Conservation (phyloP, 441 rosid species). For the Euphorbia celastroides region DNA sequence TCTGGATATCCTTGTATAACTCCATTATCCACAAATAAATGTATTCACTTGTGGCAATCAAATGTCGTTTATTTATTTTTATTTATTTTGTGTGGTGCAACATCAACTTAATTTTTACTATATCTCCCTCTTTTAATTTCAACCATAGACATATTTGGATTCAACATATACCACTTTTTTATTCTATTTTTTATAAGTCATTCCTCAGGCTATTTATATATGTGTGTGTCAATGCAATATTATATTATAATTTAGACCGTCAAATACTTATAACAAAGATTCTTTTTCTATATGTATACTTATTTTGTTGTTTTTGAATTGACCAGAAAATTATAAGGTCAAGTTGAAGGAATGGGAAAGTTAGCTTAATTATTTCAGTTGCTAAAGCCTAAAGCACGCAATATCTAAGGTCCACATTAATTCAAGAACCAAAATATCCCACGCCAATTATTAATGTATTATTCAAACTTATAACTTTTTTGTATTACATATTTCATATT, state of each 20-base stretch:
- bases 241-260: background rate
- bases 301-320: background rate
- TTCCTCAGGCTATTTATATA: background rate
- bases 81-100: too few species aligned
- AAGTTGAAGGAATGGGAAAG: background rate
- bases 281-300: background rate
- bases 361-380: background rate
- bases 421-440: background rate
- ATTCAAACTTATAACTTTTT: too few species aligned
- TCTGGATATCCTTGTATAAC: constrained; percentile 14
- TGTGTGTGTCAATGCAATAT: background rate
- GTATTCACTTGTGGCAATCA: constrained; percentile 23
- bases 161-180: background rate
- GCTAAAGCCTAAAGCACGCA: background rate
- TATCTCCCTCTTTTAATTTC: background rate
- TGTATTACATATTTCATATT: too few species aligned
- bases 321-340: background rate
- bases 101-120: background rate
- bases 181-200: background rate
- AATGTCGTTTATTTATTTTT: constrained; percentile 8
- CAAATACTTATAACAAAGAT: background rate
- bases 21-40: constrained; percentile 17
- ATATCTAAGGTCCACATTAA: background rate
- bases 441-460: background rate
- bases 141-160: background rate